A percentile compares a stretch with the other conserved stretches of the same genome.
These are phyloP conservation scores for Plasmodium chabaudi DNA, from an alignment of 169 alveolate species.

Conservation along the genomic window DNA sequence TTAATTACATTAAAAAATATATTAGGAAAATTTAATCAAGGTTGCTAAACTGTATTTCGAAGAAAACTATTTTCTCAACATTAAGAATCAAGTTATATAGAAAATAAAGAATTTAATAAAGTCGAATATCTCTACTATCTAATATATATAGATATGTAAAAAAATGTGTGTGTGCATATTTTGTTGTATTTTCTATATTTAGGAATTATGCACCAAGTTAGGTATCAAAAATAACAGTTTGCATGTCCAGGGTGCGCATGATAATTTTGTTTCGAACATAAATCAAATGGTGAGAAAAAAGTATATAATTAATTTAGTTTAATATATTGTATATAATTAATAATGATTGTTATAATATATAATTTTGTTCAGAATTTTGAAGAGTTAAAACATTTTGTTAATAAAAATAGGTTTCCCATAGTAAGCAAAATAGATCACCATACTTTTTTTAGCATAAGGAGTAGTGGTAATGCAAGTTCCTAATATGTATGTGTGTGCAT, in stretches of 20 bases:
- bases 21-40: slow-evolving; percentile 36
- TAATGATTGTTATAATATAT: not conserved
- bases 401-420: slow-evolving; percentile 67
- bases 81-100: slow-evolving; percentile 35
- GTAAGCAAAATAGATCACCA: slow-evolving; percentile 54
- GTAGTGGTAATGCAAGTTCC: slow-evolving; percentile 28
- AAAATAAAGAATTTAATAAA: not conserved
- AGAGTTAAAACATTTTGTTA: slow-evolving; percentile 27
- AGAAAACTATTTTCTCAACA: slow-evolving; percentile 47
- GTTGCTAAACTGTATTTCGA: slow-evolving; percentile 49
- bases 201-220: slow-evolving; percentile 45
- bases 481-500: not conserved
- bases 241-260: slow-evolving; percentile 17
- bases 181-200: not conserved
- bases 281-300: slow-evolving; percentile 17
- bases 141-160: not conserved
- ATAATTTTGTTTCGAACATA: slow-evolving; percentile 18
- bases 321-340: not conserved
- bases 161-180: no score
- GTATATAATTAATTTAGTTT: not conserved
- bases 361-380: slow-evolving; percentile 20
- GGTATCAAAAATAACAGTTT: slow-evolving; percentile 9
- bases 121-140: not conserved
- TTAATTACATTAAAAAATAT: not conserved
- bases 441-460: slow-evolving; percentile 43